phyloP scores from a whole-genome alignment of 2,329 filamentous ascomycete genomes.

The Tolypocladium nubicola region DNA sequence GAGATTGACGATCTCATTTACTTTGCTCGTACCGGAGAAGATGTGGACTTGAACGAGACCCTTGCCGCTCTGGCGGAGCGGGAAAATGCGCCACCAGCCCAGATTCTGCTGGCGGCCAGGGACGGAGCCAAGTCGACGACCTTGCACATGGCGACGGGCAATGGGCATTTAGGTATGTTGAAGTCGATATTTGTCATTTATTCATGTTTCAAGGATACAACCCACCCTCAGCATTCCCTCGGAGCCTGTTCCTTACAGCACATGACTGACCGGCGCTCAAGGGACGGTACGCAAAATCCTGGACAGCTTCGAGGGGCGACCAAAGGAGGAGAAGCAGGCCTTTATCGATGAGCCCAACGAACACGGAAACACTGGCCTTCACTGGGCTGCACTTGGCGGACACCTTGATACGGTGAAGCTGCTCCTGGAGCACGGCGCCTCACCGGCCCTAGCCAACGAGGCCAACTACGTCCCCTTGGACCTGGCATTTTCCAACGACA shows the following conservation, averaged over 20 bases:
- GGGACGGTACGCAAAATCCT: constrained; percentile 35
- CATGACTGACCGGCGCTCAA: constrained; percentile 10
- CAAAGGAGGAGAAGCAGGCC: constrained; percentile 30
- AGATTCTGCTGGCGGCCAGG: constrained; percentile 58
- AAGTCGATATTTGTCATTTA: background rate
- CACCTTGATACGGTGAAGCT: constrained; percentile 72
- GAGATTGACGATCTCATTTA: constrained; percentile 89
- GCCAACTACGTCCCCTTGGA: constrained; percentile 75
- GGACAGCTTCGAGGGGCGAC: constrained; percentile 27
- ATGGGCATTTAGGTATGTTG: constrained; percentile 68
- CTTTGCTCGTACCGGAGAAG: constrained; percentile 69
- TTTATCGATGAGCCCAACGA: constrained; percentile 63
- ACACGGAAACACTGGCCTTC: constrained; percentile 81
- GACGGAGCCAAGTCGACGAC: constrained; percentile 71
- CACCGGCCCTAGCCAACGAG: constrained; percentile 68
- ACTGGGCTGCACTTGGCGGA: constrained; percentile 89
- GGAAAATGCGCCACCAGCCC: constrained; percentile 47
- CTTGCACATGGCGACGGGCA: constrained; percentile 86
- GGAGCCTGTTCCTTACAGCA: background rate
- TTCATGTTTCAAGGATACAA: background rate
- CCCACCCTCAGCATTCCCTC: too few relatives aligned
- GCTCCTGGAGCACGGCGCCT: constrained; percentile 66
- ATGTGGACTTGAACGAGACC: constrained; percentile 50
- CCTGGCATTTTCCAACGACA: constrained; percentile 59
- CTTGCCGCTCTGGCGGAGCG: constrained; percentile 51